Conservation (phyloP, 108 stramenopile species). For the Epipyxis sp. region DNA sequence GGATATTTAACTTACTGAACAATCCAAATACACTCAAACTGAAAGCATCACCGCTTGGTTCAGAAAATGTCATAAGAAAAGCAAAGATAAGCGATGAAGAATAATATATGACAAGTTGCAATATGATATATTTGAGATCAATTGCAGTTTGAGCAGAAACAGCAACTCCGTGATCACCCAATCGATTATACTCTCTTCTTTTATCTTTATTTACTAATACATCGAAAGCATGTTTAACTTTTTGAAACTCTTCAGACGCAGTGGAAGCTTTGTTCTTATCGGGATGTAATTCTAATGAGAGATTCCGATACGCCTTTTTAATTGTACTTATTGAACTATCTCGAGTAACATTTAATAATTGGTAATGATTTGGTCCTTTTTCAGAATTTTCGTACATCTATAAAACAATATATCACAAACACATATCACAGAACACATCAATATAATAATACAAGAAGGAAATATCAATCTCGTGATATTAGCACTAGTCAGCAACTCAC, state of each 20-base stretch:
- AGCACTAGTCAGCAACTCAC: constrained; percentile 38
- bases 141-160: constrained; percentile 7
- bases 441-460: too few species aligned
- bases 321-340: constrained; percentile 82
- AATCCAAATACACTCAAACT: background rate
- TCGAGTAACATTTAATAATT: constrained; percentile 66
- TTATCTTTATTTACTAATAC: background rate
- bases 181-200: constrained; percentile 18
- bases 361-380: constrained; percentile 84
- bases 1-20: too few species aligned
- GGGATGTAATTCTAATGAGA: constrained; percentile 87
- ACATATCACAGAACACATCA: background rate
- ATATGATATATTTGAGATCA: constrained; percentile 11
- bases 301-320: constrained; percentile 89
- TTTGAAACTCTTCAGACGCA: constrained; percentile 77
- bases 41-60: constrained; percentile 5
- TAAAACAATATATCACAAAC: background rate
- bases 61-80: constrained; percentile 25
- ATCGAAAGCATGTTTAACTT: background rate
- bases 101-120: constrained; percentile 2
- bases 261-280: constrained; percentile 88
- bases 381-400: constrained; percentile 55
- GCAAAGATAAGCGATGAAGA: constrained; percentile 25
- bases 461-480: too few species aligned
- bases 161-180: constrained; percentile 20